These are phyloP conservation scores for Canavalia ensiformis DNA, from an alignment of 306 rosid species.

Conservation along the genomic window DNA sequence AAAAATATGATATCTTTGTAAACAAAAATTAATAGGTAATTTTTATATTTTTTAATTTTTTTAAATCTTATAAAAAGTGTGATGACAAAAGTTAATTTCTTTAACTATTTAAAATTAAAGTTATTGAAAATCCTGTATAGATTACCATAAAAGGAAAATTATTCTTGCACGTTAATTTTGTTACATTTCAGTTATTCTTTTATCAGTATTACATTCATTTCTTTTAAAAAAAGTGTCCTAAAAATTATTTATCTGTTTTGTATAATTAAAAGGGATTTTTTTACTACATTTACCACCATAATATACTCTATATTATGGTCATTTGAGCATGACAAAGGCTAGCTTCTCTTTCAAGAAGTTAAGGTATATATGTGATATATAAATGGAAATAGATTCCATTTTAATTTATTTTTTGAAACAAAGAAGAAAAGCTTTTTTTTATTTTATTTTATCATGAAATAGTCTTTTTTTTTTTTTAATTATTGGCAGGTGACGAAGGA, in stretches of 20 bases:
- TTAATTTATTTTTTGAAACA: neutral
- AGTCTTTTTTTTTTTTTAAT: neutral
- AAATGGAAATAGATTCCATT: neutral
- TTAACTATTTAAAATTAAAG: no score
- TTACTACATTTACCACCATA: neutral
- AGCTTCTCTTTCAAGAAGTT: neutral
- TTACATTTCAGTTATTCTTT: no score
- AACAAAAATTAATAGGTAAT: no score
- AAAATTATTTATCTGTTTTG: neutral
- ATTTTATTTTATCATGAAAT: no score
- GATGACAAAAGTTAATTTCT: no score
- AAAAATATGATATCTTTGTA: no score
- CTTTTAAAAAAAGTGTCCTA: neutral
- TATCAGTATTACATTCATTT: neutral
- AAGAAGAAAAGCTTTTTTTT: neutral
- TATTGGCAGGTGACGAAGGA: conserved; percentile 40
- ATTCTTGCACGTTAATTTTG: neutral
- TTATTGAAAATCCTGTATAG: no score
- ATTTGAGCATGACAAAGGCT: neutral
- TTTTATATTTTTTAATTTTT: no score
- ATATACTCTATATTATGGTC: neutral
- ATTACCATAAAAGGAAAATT: neutral
- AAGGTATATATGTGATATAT: neutral
- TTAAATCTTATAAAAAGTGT: no score
- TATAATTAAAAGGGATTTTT: neutral